A percentile compares a stretch with the other conserved stretches of the same genome.
Evolutionary conservation across 495 filamentous ascomycete genomes (phyloP).

Genomic region (Diplogelasinospora grovesii): DNA sequence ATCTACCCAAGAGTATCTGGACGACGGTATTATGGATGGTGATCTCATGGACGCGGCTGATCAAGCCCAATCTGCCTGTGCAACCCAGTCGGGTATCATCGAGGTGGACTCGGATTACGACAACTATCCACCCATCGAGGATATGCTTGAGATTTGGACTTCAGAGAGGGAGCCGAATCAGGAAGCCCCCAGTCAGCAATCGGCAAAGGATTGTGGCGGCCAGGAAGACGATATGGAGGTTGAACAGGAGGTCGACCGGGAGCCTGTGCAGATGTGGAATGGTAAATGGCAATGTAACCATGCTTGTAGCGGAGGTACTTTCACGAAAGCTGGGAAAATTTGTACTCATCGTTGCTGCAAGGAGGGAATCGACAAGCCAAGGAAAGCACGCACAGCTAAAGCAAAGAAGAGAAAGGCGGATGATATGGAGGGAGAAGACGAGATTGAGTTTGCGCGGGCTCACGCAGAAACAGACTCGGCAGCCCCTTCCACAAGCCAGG

Average conservation of each 20-base stretch:
- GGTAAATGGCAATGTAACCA: conserved; percentile 90
- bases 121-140: conserved; percentile 25
- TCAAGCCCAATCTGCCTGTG: conserved; percentile 1
- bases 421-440: not conserved
- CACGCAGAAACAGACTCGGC: not conserved
- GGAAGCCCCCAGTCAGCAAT: conserved; percentile 36
- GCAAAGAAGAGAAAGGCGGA: conserved; percentile 17
- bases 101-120: conserved; percentile 19
- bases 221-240: conserved; percentile 12
- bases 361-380: conserved; percentile 77
- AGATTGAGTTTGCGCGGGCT: not conserved
- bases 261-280: conserved; percentile 58
- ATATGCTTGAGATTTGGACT: conserved; percentile 13
- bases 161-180: conserved; percentile 2
- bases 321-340: conserved; percentile 47
- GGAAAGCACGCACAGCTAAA: conserved; percentile 47
- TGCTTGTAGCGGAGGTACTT: conserved; percentile 60
- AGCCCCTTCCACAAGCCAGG: not conserved
- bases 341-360: conserved; percentile 73
- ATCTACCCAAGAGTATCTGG: conserved; percentile 11
- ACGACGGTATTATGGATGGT: conserved; percentile 16
- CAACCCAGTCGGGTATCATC: conserved; percentile 1
- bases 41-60: conserved; percentile 22
- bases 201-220: conserved; percentile 13
- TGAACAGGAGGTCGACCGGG: conserved; percentile 20